These are phyloP conservation scores for Exophiala spinifera DNA, from an alignment of 2,329 filamentous ascomycete species.

Conservation along the genomic window DNA sequence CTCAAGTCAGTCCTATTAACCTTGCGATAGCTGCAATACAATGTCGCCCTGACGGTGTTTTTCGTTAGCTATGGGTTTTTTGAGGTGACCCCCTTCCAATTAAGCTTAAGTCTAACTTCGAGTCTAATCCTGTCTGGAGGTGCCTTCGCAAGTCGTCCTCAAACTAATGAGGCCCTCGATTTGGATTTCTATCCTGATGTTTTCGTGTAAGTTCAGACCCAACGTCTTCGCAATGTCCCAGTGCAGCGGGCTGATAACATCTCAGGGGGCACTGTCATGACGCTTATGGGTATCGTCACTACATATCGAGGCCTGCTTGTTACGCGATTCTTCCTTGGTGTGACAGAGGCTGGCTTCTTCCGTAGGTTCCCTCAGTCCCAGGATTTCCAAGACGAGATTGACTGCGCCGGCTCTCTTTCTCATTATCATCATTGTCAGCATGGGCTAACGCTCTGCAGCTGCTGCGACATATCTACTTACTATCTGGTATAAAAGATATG, in stretches of 20 bases:
- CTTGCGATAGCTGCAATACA: slow-evolving; percentile 32
- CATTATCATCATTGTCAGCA: neutral
- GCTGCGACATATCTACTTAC: slow-evolving; percentile 31
- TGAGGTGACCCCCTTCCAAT: slow-evolving; percentile 35
- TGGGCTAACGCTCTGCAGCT: slow-evolving; percentile 38
- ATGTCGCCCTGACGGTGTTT: slow-evolving; percentile 40
- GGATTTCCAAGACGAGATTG: neutral
- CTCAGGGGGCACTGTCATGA: slow-evolving; percentile 36
- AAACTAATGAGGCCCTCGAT: slow-evolving; percentile 49
- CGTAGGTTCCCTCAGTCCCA: neutral
- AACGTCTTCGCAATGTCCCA: too few species aligned
- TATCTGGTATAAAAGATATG: slow-evolving; percentile 33
- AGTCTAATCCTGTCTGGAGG: too few species aligned
- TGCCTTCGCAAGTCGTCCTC: slow-evolving; percentile 30
- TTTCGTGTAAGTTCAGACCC: slow-evolving; percentile 28
- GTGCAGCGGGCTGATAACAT: too few species aligned
- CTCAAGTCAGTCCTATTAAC: too few species aligned
- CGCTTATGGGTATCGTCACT: slow-evolving; percentile 51
- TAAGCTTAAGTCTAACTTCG: too few species aligned
- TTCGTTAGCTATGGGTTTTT: slow-evolving; percentile 41
- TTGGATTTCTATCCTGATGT: slow-evolving; percentile 53
- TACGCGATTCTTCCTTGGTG: slow-evolving; percentile 47
- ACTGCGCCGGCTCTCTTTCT: neutral
- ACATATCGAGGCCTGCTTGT: slow-evolving; percentile 51
- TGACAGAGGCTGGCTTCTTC: slow-evolving; percentile 39